Conservation (phyloP, 352 stramenopile species). For the Pythium myriotylum region DNA sequence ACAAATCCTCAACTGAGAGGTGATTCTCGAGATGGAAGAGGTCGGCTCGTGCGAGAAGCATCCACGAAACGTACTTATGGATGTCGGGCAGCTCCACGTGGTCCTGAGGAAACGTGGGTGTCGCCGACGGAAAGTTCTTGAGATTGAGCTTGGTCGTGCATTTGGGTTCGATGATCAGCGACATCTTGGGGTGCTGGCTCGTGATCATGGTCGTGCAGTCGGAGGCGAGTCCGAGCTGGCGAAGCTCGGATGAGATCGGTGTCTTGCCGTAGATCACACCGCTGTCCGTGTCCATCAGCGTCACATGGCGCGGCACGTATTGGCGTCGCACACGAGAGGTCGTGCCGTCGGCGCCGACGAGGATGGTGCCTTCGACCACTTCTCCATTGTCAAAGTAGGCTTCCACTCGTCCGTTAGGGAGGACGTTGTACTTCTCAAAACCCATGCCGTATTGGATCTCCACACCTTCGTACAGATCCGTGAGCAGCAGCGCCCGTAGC, state of each 20-base stretch:
- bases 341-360: conserved; percentile 61
- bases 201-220: conserved; percentile 53
- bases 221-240: conserved; percentile 42
- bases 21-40: conserved; percentile 39
- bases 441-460: conserved; percentile 62
- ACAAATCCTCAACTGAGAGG: conserved; percentile 39
- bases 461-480: conserved; percentile 46
- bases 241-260: conserved; percentile 47
- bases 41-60: conserved; percentile 49
- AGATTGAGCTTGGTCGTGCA: conserved; percentile 36
- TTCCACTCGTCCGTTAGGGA: conserved; percentile 50
- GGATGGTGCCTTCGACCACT: conserved; percentile 43
- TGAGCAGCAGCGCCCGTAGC: conserved; percentile 37
- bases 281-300: conserved; percentile 62
- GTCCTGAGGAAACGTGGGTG: conserved; percentile 6
- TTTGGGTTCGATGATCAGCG: conserved; percentile 60
- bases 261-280: conserved; percentile 76
- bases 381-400: conserved; percentile 58
- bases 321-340: conserved; percentile 61
- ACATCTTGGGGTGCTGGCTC: conserved; percentile 47
- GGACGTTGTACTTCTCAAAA: conserved; percentile 49
- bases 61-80: conserved; percentile 66
- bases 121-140: conserved; percentile 32
- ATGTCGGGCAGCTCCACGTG: conserved; percentile 29
- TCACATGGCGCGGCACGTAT: conserved; percentile 46